These are phyloP conservation scores for Podila verticillata DNA, from an alignment of 192 early-diverging fungal species.

Conservation along the genomic window DNA sequence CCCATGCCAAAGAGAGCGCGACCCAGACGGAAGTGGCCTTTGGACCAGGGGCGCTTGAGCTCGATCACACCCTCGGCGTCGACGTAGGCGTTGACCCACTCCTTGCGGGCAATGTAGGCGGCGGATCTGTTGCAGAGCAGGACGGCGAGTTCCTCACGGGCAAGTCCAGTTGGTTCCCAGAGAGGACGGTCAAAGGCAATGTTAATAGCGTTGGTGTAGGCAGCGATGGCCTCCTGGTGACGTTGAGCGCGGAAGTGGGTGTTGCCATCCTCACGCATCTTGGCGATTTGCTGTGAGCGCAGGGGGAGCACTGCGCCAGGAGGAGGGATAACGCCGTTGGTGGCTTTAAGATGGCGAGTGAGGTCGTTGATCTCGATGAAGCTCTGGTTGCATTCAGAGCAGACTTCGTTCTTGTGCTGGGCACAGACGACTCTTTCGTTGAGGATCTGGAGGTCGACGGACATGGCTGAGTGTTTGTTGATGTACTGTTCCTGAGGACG, in stretches of 20 bases:
- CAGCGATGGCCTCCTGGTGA: conserved; percentile 82
- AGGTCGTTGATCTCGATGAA: conserved; percentile 72
- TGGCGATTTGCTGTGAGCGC: conserved; percentile 62
- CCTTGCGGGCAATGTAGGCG: conserved; percentile 69
- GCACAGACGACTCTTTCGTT: conserved; percentile 70
- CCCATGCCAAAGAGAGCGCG: conserved; percentile 87
- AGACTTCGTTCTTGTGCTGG: conserved; percentile 69
- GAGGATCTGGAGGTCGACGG: conserved; percentile 46
- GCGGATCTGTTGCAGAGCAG: conserved; percentile 74
- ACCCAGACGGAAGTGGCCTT: conserved; percentile 82
- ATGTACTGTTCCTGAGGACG: neutral
- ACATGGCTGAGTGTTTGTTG: conserved; percentile 14
- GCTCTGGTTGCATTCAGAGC: conserved; percentile 68
- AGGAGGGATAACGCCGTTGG: conserved; percentile 72
- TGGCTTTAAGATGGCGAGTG: conserved; percentile 67
- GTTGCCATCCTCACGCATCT: conserved; percentile 85
- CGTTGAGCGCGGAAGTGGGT: conserved; percentile 84
- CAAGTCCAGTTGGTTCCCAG: conserved; percentile 76
- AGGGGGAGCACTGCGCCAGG: conserved; percentile 67
- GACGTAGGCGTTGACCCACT: conserved; percentile 75
- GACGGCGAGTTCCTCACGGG: conserved; percentile 72
- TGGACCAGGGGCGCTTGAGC: conserved; percentile 76
- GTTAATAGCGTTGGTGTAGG: conserved; percentile 90
- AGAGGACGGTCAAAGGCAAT: conserved; percentile 76
- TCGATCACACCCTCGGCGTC: conserved; percentile 75